Evolutionary conservation across 805 yeast genomes (phyloP), one percentile per base, ranked within the genome.

Genomic region (Starmerella geochares): DNA sequence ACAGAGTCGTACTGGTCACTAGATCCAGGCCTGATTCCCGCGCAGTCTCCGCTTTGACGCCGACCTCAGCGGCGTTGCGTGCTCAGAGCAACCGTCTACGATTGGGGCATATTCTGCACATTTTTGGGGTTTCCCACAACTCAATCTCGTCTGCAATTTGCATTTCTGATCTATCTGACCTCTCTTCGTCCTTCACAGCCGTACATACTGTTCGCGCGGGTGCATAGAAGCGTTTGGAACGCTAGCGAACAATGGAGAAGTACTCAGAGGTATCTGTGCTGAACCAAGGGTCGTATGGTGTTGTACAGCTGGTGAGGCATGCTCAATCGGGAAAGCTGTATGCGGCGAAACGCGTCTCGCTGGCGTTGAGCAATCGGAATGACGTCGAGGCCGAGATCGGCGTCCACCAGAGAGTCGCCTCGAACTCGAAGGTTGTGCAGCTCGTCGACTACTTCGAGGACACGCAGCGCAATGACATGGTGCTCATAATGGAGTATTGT

Each of bases 211-310:
- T 27, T 27, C 8, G 21, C 24, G 39, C 24, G 14, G 39, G 20
- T 13, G 39, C 17, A 9, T 35, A 35, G 39, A 35, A 11, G 24
- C 39, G 24, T 17, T 11, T 9, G 16, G n/a, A 8, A 5, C n/a
- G 37, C 10, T 31, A 3, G 17, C 27, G 35, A 16, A 7, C 28
- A 11, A 56, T 56, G 55, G 53, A 52, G 33, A 31, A 46, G 32
- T 90, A 86, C 67, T 68, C 71, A 51, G 81, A 81, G 58, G 72
- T 86, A 20, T 54, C 66, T 14, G 62, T 61, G 61, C 77, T 90
- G 52, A 85, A 88, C 62, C 88, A 86, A 65, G 97, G 97, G 27
- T 86, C 96, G 0, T 90, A 86, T 65, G 97, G 97, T 46, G 76
- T 83, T 42, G 97, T 90, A 8, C 80, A 94, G 2, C 72, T 90